phyloP scores from a whole-genome alignment of 2,329 filamentous ascomycete genomes.

The Cladosporium velox region DNA sequence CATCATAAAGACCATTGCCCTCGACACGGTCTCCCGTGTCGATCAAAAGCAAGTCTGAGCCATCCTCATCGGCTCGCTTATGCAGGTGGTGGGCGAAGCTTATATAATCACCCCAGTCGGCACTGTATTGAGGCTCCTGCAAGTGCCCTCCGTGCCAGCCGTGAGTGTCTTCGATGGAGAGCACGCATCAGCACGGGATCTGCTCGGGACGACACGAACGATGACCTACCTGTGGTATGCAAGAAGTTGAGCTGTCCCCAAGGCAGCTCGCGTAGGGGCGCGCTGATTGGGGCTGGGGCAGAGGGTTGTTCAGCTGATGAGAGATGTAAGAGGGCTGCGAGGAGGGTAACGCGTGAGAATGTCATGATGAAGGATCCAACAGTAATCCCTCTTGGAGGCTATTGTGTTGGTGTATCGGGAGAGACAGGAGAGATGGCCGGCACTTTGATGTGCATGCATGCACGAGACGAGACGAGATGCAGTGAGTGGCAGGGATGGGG shows the following conservation, averaged over 20 bases:
- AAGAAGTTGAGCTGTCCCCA: constrained; percentile 95
- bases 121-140: constrained; percentile 88
- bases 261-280: constrained; percentile 77
- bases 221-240: constrained; percentile 68
- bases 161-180: constrained; percentile 64
- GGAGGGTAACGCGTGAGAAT: constrained; percentile 25
- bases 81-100: constrained; percentile 86
- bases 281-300: constrained; percentile 74
- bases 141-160: constrained; percentile 95
- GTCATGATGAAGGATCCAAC: constrained; percentile 17
- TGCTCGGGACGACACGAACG: neutral
- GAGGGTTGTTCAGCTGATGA: constrained; percentile 66
- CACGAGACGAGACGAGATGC: neutral
- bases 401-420: neutral
- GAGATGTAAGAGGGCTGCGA: constrained; percentile 31
- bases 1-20: constrained; percentile 92
- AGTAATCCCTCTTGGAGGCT: neutral
- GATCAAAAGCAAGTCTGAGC: constrained; percentile 84
- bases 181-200: neutral
- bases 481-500: neutral
- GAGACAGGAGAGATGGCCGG: constrained; percentile 4
- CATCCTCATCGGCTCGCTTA: constrained; percentile 72
- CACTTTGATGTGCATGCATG: constrained; percentile 11
- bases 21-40: constrained; percentile 94
- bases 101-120: constrained; percentile 97